Evolutionary conservation across 345 rosid species (phyloP), one percentile per base, ranked within the genome.

Genomic region (Populus ilicifolia): DNA sequence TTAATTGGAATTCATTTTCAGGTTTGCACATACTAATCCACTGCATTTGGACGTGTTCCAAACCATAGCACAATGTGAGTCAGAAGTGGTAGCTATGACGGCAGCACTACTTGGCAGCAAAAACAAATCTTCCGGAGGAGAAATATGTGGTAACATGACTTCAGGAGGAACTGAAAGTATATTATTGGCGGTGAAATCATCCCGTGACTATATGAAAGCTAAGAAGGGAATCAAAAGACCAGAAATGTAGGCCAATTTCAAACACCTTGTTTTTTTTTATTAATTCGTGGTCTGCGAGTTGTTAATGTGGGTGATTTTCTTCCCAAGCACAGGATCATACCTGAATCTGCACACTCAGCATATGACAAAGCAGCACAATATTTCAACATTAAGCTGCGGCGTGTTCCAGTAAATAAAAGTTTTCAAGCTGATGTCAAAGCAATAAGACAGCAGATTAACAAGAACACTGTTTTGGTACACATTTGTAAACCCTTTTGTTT

Each of bases 111-210:
- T 96, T 52, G 93, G 99, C 56, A 86, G 92, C 56, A 87, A 86
- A 85, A 91, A 90, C 75, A 87, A 86, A 73, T 85, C 83, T 80
- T 91, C 94, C 48, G 98, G 92, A 74, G 95, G 91, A 77, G 91
- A 91, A 84, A 82, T 96, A 61, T 96, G 99, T 39, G 99, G 99
- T 76, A 96, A 93, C 88, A 96, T 96, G 99, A 93, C 99, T 7
- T 96, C 99, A 35, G 99, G 98, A 67, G 99, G 99, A 80, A 93
- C 99, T 70, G 99, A 96, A 66, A 96, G 99, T 84, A 96, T 96
- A 70, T 78, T 96, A 59, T 85, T 96, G 81, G 99, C 99, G 70
- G 87, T 96, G 75, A 96, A 96, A 86, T 83, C 99, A 62, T 92
- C 96, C 48, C 96, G 97, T 75, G 99, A 96, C 84, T 96, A 91